Evolutionary conservation across 2,329 filamentous ascomycete species (phyloP), one percentile per base, ranked within the genome.

Genomic region (Pseudogymnoascus sp.): DNA sequence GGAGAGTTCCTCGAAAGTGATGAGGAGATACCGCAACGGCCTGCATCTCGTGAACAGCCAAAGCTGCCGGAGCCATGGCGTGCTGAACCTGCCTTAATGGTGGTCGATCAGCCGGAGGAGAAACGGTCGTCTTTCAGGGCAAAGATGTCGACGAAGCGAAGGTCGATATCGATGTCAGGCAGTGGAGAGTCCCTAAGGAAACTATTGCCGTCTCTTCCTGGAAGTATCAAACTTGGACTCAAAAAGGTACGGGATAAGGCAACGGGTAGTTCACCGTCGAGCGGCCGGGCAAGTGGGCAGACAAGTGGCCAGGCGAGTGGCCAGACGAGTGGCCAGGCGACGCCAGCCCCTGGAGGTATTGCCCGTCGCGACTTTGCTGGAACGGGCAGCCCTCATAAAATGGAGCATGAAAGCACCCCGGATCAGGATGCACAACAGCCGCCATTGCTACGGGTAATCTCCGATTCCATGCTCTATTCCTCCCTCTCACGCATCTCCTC

Each of bases 401-500:
- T 6, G 18, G 43, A 18, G 25, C n/a, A 2, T 30, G n/a, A 15
- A 50, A 50, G 7, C 43, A 28, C 6, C 6, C 41, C 14, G 3
- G 28, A 28, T 41, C 36, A 18, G 3, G 22, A 4, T n/a, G n/a
- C 28, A 14, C 3, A 11, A 15, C 5, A 38, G 11, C 58, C 35
- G 11, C 57, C 18, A 18, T 41, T 91, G 30, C 80, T 83, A 43
- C 79, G 84, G 66, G 82, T 84, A 0, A 85, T 84, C 1, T 93
- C 90, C 1, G 89, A 96, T 71, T 94, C 90, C 4, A 75, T 95
- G 63, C 79, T 94, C 14, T 88, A 88, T 67, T 85, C 90, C 66
- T 86, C 84, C 4, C 77, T 91, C 2, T 96, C 92, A 0, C 81
- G 86, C 25, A 86, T 88, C 0, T 94, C 91, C 0, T 95, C 91